Evolutionary conservation across 352 stramenopile genomes (phyloP), one percentile per base, ranked within the genome.

Genomic region (Globisporangium abappressorium): DNA sequence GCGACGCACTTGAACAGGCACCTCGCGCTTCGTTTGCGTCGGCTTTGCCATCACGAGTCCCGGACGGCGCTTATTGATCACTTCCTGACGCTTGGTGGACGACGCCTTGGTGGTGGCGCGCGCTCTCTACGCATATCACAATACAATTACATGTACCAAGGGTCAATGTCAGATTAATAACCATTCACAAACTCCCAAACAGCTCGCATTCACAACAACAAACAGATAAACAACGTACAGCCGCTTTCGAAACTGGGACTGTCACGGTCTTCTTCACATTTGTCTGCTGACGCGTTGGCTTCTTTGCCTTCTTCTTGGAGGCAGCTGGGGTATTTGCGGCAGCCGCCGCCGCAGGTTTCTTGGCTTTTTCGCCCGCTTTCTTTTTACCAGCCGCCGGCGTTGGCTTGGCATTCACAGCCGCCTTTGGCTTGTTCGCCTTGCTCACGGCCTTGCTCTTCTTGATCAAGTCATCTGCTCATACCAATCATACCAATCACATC

Each of bases 221-320:
- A 59, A 53, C 49, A 14, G 18, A 62, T 14, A 55, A 22, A 26
- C 46, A 47, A 75, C 76, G 70, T 74, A 92, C 83, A 47, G 75
- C 73, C 30, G 79, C 74, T 70, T 92, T 92, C 57, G 81, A 78
- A n/a, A 89, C 71, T 8, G 80, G 78, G 24, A 92, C 81, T 5
- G 82, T 72, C 62, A 92, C 78, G 36, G 80, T 90, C 68, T 92
- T 92, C 75, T 92, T 92, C 47, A 92, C 83, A 61, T 83, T 90
- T 59, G 85, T 76, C 66, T 83, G 74, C 64, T 85, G 86, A 64
- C 79, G 83, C 51, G 56, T 63, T 6, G 41, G 56, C 41, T 77
- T 70, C 59, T 78, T 65, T 43, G 56, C 43, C 56, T 65, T 57
- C 57, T 70, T 73, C 67, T 69, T 68, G 4, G 59, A 57, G 18